Evolutionary conservation across 139 green algal genomes (phyloP), one percentile per base, ranked within the genome.

Genomic region (Chlorella vulgaris): DNA sequence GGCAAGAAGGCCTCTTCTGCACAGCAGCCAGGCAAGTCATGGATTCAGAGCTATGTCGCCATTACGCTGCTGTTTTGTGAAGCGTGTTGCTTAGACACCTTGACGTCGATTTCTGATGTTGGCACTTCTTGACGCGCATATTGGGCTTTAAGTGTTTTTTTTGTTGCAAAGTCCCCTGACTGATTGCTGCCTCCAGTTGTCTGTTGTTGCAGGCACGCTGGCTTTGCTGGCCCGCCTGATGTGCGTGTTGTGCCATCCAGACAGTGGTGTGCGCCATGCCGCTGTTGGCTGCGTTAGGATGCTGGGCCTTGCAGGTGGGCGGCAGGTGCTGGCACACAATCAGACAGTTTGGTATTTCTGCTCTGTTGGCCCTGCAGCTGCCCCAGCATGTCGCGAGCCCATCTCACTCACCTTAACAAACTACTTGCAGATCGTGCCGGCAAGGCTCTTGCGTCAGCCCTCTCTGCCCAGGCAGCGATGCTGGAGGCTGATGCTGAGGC

Each of bases 221-320:
- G 58, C 74, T 18, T 6, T 69, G 50, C 66, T 85, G 66, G 38
- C 47, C 22, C 71, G 81, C 74, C 7, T 68, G 74, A 65, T 85
- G 40, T 62, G 55, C 15, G 58, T 47, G 42, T 40, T 87, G 42
- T 33, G 36, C 76, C 66, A 81, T 69, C 62, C 83, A 18, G n/a
- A 55, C 55, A 38, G 53, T 21, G 61, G 18, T 19, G 60, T 84
- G 51, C 76, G 83, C 19, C 10, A n/a, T 4, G 76, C 83, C 1
- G 83, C 35, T 38, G 33, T 43, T 47, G 35, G 40, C 29, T 10
- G 73, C 53, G 35, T 18, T 26, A 42, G 62, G 6, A 35, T 28
- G 18, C n/a, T n/a, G n/a, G n/a, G n/a, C n/a, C 70, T 47, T 1
- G 21, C 73, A 69, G 73, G 73, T 79, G 53, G 2, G 51, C 1